These are phyloP conservation scores for Penicillium chermesinum DNA, from an alignment of 495 filamentous ascomycete species.

Conservation along the genomic window DNA sequence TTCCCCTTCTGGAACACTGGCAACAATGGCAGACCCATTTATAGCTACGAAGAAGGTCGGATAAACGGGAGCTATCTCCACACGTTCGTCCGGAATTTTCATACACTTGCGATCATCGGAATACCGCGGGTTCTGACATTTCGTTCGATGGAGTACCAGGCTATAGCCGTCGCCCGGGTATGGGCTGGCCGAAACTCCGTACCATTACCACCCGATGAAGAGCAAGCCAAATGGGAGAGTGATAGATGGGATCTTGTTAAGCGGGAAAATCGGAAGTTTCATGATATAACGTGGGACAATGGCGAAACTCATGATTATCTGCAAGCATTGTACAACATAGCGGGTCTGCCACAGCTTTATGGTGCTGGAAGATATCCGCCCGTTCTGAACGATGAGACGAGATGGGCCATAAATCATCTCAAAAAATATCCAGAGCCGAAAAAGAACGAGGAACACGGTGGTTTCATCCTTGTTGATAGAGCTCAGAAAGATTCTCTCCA, in stretches of 20 bases:
- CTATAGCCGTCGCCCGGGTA: conserved; percentile 1
- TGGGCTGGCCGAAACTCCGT: conserved; percentile 2
- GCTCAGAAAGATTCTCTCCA: conserved; percentile 2
- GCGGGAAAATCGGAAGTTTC: background rate
- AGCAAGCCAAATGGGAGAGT: background rate
- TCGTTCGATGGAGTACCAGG: conserved; percentile 4
- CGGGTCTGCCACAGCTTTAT: background rate
- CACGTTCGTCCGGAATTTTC: background rate
- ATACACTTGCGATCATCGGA: background rate
- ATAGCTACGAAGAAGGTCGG: background rate
- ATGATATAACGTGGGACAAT: conserved; percentile 1
- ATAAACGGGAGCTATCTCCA: background rate
- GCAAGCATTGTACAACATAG: background rate
- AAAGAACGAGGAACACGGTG: background rate
- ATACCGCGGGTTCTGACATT: conserved; percentile 1
- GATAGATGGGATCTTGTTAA: background rate
- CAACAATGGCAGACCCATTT: background rate
- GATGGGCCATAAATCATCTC: conserved; percentile 3
- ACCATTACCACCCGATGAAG: background rate
- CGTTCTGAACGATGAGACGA: background rate
- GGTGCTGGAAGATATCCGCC: conserved; percentile 1
- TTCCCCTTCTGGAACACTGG: conserved; percentile 1
- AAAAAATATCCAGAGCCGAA: background rate
- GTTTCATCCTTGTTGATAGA: background rate
- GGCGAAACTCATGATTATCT: background rate